These are phyloP conservation scores for Xylogone sp. DNA, from an alignment of 2,329 filamentous ascomycete genomes.

Conservation along the genomic window DNA sequence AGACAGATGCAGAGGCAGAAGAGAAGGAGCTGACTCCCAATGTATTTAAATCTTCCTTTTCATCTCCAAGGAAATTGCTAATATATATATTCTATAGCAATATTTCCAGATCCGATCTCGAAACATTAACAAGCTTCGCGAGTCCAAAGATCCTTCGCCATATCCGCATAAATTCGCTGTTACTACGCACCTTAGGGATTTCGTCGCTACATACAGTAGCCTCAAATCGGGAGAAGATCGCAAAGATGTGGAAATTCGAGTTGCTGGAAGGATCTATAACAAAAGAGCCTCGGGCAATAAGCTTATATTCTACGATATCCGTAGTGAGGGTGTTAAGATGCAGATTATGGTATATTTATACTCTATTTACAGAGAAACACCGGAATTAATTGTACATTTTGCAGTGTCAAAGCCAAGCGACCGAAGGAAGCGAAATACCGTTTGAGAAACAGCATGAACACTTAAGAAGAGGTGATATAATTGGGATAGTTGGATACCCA, in stretches of 20 bases:
- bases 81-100: constrained; percentile 49
- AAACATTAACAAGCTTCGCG: constrained; percentile 70
- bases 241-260: constrained; percentile 68
- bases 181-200: constrained; percentile 77
- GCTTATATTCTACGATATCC: constrained; percentile 88
- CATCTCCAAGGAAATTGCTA: constrained; percentile 9
- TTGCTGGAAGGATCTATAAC: constrained; percentile 87
- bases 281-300: constrained; percentile 79
- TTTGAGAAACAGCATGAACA: constrained; percentile 90
- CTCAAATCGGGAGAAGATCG: constrained; percentile 85
- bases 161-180: constrained; percentile 94
- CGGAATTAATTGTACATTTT: not conserved
- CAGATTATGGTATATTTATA: constrained; percentile 64
- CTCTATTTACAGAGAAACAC: not conserved
- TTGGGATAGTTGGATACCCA: constrained; percentile 81
- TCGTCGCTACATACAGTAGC: constrained; percentile 70
- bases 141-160: constrained; percentile 71
- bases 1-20: constrained; percentile 44
- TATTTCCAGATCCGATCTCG: constrained; percentile 97
- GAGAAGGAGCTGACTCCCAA: constrained; percentile 76
- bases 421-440: constrained; percentile 56
- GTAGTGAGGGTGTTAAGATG: constrained; percentile 69
- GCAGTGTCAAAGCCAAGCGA: constrained; percentile 75
- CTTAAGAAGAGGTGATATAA: constrained; percentile 86
- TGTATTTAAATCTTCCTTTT: constrained; percentile 49